Evolutionary conservation across 257 asterid genomes (phyloP), one percentile per base, ranked within the genome.

Genomic region (Echites panduratus): DNA sequence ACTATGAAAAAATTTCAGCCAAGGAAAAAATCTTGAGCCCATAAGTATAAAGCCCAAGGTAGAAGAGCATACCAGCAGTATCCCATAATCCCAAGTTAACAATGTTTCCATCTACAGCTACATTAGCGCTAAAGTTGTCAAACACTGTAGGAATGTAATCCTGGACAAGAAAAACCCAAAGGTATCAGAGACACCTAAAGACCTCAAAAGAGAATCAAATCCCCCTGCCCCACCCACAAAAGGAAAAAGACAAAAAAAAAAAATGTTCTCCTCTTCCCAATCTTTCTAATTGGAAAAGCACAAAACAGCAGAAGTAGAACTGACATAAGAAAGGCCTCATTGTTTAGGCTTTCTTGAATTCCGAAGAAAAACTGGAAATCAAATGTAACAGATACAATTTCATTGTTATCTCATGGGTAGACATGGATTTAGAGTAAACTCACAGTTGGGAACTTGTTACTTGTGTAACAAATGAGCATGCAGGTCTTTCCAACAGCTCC

Each of bases 401-500:
- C 38, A 32, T 32, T 44, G n/a, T 19, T 4, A 35, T 27, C 22
- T 47, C 24, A 32, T 47, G 32, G 32, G 5, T 0, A 54, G 14
- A 4, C 9, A 12, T 4, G 41, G 38, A 5, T 1, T 19, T 68
- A 41, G 54, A 49, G 54, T 14, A 80, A 76, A 79, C 89, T 85
- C 45, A 93, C 98, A 68, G 97, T 93, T 2, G 97, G 98, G 72
- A 93, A 93, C 81, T 89, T 93, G 95, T 90, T 93, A 86, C 96
- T 93, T 66, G 98, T 93, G 78, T 93, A 93, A 67, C 98, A 93
- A 45, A 93, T 93, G 84, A 90, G 97, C 98, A 93, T 93, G 88
- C 97, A 93, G 56, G 98, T 93, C 81, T 93, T 93, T 74, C 97
- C 98, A 71, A 93, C 98, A 79, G 98, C 97, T 45, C 98, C 97